Conservation (phyloP, 78 protist species). For the Mantamonas sphyraenae region DNA sequence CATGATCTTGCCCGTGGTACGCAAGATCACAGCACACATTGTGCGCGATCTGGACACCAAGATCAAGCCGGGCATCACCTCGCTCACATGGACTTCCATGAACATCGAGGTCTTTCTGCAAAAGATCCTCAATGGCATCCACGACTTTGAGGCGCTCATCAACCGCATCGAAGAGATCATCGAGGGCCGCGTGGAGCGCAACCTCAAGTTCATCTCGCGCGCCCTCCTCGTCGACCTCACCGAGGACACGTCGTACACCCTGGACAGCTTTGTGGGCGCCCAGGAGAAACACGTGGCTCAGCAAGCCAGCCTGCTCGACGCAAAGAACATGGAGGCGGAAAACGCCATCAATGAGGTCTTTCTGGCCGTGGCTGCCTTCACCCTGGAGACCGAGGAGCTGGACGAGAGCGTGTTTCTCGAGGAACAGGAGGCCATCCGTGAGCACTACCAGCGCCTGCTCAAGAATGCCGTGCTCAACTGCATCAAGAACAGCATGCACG, state of each 20-base stretch:
- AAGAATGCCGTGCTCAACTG: background rate
- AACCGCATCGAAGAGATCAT: conserved; percentile 8
- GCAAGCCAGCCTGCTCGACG: background rate
- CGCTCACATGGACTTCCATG: conserved; percentile 31
- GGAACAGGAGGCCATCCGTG: background rate
- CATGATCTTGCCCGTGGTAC: background rate
- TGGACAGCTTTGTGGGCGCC: background rate
- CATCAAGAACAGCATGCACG: background rate
- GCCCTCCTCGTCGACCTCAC: conserved; percentile 5
- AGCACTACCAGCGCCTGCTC: background rate
- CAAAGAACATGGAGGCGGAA: background rate
- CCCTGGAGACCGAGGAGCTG: background rate
- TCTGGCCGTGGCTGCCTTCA: background rate
- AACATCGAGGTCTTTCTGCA: conserved; percentile 20
- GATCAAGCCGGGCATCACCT: conserved; percentile 16
- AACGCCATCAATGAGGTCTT: background rate
- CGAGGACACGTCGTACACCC: background rate
- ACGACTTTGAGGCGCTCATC: conserved; percentile 12
- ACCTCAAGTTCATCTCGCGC: background rate
- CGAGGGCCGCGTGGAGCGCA: conserved; percentile 16
- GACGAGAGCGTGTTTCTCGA: background rate
- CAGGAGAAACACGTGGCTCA: background rate
- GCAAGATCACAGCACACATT: background rate
- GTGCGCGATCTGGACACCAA: background rate
- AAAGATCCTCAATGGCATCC: background rate